phyloP scores from a whole-genome alignment of 805 yeast genomes.

The Candida caryicola region DNA sequence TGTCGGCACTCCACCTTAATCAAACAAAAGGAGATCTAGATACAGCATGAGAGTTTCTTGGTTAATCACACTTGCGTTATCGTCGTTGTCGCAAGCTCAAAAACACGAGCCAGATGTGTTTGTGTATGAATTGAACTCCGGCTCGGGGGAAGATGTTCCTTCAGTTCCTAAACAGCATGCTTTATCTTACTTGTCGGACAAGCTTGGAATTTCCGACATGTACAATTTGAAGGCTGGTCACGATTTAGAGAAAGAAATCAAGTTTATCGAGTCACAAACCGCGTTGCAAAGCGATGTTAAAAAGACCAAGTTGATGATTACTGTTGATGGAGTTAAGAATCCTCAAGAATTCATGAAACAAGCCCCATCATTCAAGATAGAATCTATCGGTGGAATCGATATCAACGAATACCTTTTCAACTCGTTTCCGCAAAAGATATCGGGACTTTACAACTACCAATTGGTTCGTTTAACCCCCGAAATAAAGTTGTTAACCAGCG shows the following conservation, averaged over 20 bases:
- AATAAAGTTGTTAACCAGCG: slow-evolving; percentile 15
- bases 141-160: slow-evolving; percentile 1
- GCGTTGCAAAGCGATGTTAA: slow-evolving; percentile 5
- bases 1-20: slow-evolving; percentile 1
- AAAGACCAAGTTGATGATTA: slow-evolving; percentile 33
- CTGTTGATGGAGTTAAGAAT: slow-evolving; percentile 41
- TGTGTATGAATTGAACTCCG: slow-evolving; percentile 10
- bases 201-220: slow-evolving; percentile 38
- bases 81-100: not conserved
- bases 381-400: slow-evolving; percentile 5
- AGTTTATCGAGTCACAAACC: slow-evolving; percentile 22
- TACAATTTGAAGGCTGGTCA: slow-evolving; percentile 33
- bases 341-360: slow-evolving; percentile 27
- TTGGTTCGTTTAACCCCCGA: slow-evolving; percentile 24
- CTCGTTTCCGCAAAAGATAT: slow-evolving; percentile 19
- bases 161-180: slow-evolving; percentile 24
- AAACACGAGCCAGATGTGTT: slow-evolving; percentile 4
- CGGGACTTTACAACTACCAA: slow-evolving; percentile 4
- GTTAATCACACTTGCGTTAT: not conserved
- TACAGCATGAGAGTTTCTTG: slow-evolving; percentile 6
- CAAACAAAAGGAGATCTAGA: not conserved
- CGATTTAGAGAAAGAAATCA: slow-evolving; percentile 20
- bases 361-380: slow-evolving; percentile 21
- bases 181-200: slow-evolving; percentile 44
- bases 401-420: slow-evolving; percentile 14